Evolutionary conservation across 179 eudicot species (phyloP).

Genomic region (Silene noctiflora): DNA sequence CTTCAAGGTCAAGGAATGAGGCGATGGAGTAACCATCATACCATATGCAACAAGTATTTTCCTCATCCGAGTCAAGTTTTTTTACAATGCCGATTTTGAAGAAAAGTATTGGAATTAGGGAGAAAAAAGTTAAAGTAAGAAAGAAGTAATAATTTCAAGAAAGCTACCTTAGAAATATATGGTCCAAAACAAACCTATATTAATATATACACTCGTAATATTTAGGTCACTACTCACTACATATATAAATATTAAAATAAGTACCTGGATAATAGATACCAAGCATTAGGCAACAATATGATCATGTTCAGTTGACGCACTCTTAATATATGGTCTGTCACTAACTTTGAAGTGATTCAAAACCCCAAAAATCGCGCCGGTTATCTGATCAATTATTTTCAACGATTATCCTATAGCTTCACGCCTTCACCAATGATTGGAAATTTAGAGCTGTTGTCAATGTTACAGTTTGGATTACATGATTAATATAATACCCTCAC

Average conservation of each 20-base stretch:
- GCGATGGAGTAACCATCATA: too few species aligned
- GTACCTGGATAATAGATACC: conserved; percentile 6
- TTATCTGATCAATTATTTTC: conserved; percentile 21
- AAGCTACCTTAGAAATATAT: too few species aligned
- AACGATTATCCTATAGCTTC: conserved; percentile 2
- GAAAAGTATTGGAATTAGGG: too few species aligned
- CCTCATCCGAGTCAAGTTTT: too few species aligned
- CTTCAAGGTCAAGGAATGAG: too few species aligned
- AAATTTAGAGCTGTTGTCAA: not conserved
- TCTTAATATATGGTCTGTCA: not conserved
- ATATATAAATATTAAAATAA: not conserved
- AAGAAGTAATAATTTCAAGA: too few species aligned
- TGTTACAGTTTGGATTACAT: conserved; percentile 15
- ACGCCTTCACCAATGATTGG: conserved; percentile 19
- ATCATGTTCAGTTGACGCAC: conserved; percentile 22
- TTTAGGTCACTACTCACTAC: too few species aligned
- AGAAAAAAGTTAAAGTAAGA: too few species aligned
- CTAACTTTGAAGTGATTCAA: not conserved
- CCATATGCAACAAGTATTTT: too few species aligned
- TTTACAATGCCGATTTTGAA: too few species aligned
- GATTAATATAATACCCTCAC: conserved; percentile 16
- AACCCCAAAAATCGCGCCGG: conserved; percentile 27
- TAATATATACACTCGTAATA: too few species aligned
- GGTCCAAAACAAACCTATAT: too few species aligned
- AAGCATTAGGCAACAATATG: conserved; percentile 3